A percentile compares a stretch with the other conserved stretches of the same genome.
Conservation (phyloP, 2,329 filamentous ascomycete genomes). For the Emericellopsis cladophorae region DNA sequence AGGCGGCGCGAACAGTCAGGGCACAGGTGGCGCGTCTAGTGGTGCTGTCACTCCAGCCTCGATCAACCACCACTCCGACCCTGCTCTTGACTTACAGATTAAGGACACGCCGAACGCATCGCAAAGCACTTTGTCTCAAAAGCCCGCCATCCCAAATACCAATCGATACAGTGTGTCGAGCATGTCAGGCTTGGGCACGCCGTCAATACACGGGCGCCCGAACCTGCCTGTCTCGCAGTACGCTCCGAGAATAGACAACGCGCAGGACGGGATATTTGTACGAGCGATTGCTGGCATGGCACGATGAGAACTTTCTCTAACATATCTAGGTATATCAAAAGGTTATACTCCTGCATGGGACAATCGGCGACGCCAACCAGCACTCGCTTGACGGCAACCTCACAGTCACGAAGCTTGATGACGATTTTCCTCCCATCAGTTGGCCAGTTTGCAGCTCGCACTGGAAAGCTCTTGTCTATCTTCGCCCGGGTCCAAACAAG, state of each 20-base stretch:
- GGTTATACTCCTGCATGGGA: conserved; percentile 67
- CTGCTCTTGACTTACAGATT: conserved; percentile 47
- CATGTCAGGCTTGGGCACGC: conserved; percentile 48
- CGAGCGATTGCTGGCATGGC: neutral
- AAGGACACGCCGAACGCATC: conserved; percentile 25
- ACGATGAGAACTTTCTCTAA: neutral
- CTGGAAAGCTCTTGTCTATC: conserved; percentile 83
- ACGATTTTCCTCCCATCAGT: conserved; percentile 66
- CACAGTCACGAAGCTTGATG: conserved; percentile 70
- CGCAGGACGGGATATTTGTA: conserved; percentile 2
- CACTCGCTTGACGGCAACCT: conserved; percentile 66
- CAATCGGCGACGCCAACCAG: conserved; percentile 58
- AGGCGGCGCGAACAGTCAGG: conserved; percentile 36
- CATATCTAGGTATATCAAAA: conserved; percentile 72
- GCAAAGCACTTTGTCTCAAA: conserved; percentile 6
- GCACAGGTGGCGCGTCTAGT: conserved; percentile 45
- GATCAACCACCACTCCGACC: conserved; percentile 53
- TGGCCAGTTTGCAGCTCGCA: conserved; percentile 86
- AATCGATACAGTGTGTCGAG: conserved; percentile 54
- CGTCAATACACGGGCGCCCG: conserved; percentile 38
- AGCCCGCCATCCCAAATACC: conserved; percentile 25
- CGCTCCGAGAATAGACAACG: conserved; percentile 65
- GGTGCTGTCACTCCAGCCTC: conserved; percentile 66
- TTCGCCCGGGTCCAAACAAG: conserved; percentile 83
- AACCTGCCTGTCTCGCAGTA: conserved; percentile 60